Conservation (phyloP, 1,284 basidiomycete species). For the Cryptococcus hybrid region DNA sequence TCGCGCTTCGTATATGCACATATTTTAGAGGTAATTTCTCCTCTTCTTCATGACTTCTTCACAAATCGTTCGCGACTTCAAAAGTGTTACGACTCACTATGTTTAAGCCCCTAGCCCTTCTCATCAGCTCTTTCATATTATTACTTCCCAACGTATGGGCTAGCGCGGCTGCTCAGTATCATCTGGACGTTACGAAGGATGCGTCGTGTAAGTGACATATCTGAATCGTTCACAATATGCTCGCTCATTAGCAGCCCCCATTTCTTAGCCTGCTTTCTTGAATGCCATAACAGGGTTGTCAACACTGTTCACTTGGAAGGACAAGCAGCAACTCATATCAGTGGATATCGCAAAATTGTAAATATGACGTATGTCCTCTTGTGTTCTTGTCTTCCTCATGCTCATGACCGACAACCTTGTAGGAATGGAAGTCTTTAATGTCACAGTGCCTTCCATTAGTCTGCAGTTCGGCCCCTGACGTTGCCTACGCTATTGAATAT, state of each 20-base stretch:
- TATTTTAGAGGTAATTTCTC: background rate
- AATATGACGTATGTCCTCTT: slow-evolving; percentile 20
- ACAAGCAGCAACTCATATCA: slow-evolving; percentile 4
- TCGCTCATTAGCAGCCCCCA: background rate
- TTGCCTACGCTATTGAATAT: slow-evolving; percentile 42
- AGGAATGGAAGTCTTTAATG: slow-evolving; percentile 23
- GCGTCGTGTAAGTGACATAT: slow-evolving; percentile 18
- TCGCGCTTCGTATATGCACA: background rate
- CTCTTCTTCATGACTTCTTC: background rate
- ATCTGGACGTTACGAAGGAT: slow-evolving; percentile 12
- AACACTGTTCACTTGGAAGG: slow-evolving; percentile 15
- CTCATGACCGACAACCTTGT: background rate
- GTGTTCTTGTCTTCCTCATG: background rate
- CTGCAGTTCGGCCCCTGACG: slow-evolving; percentile 35
- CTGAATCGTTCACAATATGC: background rate
- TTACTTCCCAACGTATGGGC: slow-evolving; percentile 14
- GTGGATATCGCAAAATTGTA: slow-evolving; percentile 29
- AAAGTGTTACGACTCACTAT: background rate
- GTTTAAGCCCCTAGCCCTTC: background rate
- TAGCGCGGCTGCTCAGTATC: slow-evolving; percentile 19
- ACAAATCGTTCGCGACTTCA: no score
- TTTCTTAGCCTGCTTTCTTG: slow-evolving; percentile 22
- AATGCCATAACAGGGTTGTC: slow-evolving; percentile 19
- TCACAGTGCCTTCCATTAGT: slow-evolving; percentile 24
- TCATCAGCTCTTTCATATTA: slow-evolving; percentile 7